These are phyloP conservation scores for Tulasnella sp. DNA, from an alignment of 768 basidiomycete species.

Conservation along the genomic window DNA sequence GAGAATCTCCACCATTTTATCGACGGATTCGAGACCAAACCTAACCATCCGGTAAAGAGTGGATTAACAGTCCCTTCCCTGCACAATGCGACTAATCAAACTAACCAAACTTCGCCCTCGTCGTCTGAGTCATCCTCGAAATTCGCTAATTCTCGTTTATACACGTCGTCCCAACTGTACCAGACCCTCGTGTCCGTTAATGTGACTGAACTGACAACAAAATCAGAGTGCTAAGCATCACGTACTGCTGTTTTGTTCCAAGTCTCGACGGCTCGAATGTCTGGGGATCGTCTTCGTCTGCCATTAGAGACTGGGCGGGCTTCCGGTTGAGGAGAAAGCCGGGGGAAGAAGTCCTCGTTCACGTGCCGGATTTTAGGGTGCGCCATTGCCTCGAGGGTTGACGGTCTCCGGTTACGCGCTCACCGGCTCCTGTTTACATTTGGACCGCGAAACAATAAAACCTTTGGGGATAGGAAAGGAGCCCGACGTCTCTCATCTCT, in stretches of 20 bases:
- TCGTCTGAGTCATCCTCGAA: slow-evolving; percentile 62
- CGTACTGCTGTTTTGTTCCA: slow-evolving; percentile 71
- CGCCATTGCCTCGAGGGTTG: not conserved
- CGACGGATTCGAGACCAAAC: slow-evolving; percentile 67
- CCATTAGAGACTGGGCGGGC: not conserved
- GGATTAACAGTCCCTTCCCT: not conserved
- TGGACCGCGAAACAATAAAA: not conserved
- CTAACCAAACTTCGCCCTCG: slow-evolving; percentile 73
- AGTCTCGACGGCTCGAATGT: slow-evolving; percentile 55
- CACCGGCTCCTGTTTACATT: not conserved
- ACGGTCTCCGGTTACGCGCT: not conserved
- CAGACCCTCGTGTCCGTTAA: not conserved
- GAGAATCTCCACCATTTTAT: slow-evolving; percentile 46
- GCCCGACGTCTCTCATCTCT: not conserved
- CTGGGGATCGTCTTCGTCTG: not conserved
- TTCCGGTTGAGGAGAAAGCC: not conserved
- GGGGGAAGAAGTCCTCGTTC: not conserved
- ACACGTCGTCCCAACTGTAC: slow-evolving; percentile 66
- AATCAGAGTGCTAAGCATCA: not conserved
- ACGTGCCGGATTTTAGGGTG: not conserved
- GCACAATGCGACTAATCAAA: not conserved
- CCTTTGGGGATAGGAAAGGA: not conserved
- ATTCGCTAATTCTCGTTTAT: slow-evolving; percentile 55
- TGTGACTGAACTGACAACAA: not conserved
- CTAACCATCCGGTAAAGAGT: slow-evolving; percentile 28